phyloP scores from a whole-genome alignment of 2,329 filamentous ascomycete species.

The Neoascochyta sp. region DNA sequence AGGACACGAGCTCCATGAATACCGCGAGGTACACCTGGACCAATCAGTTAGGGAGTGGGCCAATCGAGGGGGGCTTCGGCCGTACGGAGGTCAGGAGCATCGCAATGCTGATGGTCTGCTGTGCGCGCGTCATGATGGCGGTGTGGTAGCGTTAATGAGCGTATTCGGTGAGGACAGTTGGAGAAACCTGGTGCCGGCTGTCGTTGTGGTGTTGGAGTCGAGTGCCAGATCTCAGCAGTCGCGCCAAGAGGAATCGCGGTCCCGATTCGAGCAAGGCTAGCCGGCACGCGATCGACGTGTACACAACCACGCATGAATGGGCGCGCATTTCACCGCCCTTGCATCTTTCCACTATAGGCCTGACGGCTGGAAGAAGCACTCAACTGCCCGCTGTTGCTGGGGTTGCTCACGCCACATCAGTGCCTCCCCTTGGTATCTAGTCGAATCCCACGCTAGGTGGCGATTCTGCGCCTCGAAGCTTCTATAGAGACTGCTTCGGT shows the following conservation, averaged over 20 bases:
- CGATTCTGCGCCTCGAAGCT: no score
- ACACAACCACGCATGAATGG: no score
- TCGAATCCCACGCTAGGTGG: no score
- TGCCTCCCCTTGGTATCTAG: no score
- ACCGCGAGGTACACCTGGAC: constrained; percentile 83
- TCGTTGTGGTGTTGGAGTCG: constrained; percentile 15
- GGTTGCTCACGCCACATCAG: no score
- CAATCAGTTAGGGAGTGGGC: constrained; percentile 16
- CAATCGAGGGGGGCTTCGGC: constrained; percentile 12
- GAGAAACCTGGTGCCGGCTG: constrained; percentile 7
- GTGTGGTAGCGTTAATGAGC: constrained; percentile 11
- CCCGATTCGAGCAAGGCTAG: constrained; percentile 13
- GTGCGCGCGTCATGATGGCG: constrained; percentile 81
- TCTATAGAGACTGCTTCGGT: no score
- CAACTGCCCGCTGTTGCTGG: no score
- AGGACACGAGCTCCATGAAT: constrained; percentile 76
- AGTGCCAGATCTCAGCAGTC: constrained; percentile 29
- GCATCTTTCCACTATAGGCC: no score
- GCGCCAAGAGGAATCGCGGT: no score
- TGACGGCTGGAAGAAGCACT: no score
- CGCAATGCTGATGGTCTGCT: constrained; percentile 84
- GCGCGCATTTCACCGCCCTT: no score
- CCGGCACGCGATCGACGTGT: no score
- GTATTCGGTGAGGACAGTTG: constrained; percentile 19
- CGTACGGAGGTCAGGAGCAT: constrained; percentile 84